Evolutionary conservation across 371 early-diverging fungal species (phyloP).

Genomic region (Mortierella sp.): DNA sequence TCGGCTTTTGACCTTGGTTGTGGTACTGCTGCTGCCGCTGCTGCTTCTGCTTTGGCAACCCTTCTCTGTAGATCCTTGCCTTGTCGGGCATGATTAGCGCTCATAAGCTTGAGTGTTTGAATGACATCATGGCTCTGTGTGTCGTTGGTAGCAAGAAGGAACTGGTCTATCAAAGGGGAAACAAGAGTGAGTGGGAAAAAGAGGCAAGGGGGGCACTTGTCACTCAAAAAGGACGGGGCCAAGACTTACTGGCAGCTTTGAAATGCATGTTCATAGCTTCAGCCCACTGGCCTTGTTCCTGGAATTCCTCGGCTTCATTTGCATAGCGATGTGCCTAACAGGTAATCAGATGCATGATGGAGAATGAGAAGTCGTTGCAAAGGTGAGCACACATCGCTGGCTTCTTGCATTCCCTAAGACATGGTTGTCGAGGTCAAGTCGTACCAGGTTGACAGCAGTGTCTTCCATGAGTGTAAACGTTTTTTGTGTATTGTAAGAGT

Average conservation of each 20-base stretch:
- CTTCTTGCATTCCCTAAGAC: neutral
- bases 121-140: slow-evolving; percentile 40
- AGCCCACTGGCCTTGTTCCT: slow-evolving; percentile 23
- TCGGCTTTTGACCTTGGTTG: slow-evolving; percentile 3
- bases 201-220: neutral
- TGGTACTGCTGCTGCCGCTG: slow-evolving; percentile 2
- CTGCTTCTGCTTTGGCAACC: slow-evolving; percentile 29
- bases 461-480: slow-evolving; percentile 29
- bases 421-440: neutral
- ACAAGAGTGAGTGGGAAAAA: neutral
- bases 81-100: slow-evolving; percentile 46
- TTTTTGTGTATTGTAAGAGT: neutral
- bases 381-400: neutral
- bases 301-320: slow-evolving; percentile 32
- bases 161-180: slow-evolving; percentile 29
- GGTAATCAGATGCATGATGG: no score
- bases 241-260: slow-evolving; percentile 32
- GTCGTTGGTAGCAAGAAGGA: slow-evolving; percentile 36
- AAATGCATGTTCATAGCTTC: slow-evolving; percentile 42
- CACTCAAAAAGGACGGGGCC: neutral
- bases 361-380: no score
- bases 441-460: slow-evolving; percentile 47
- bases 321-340: slow-evolving; percentile 49
- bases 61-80: slow-evolving; percentile 38
- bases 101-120: slow-evolving; percentile 43